Evolutionary conservation across 176 grass and related monocot genomes (phyloP), one percentile per base, ranked within the genome.

Genomic region (Neostapfia colusana): DNA sequence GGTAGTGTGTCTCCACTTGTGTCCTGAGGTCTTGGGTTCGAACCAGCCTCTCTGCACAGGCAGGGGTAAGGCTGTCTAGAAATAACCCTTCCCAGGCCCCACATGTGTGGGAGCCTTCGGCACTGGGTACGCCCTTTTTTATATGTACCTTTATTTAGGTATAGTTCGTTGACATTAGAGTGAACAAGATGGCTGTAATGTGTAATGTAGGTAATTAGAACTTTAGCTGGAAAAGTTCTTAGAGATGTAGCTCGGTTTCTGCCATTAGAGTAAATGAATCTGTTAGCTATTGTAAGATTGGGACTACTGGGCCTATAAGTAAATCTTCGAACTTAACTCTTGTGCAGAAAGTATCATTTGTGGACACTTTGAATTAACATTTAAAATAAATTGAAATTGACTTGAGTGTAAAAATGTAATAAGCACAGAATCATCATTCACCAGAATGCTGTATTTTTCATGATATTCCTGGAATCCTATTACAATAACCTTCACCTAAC

Each of bases 341-440:
- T 74, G 49, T 7, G 73, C 53, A 73, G 26, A 66, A 58, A 85
- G 36, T 66, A 38, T 73, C 65, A 11, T 67, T 49, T 43, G 45
- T 41, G 4, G 41, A 61, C 55, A 56, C 34, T 34, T 27, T 17
- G 11, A 55, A 24, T 68, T 74, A 10, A 14, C 15, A 21, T 17
- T 68, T 48, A 35, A 51, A 74, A 45, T 16, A 67, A 60, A 23
- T 39, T 70, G 9, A 82, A 56, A 20, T 67, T 11, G 0, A 16
- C 46, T 42, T 60, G 34, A 73, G 23, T 73, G 58, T 51, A 23
- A 17, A 31, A 67, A 28, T 75, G 8, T 54, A 61, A 1, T 31
- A 23, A 73, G 25, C 39, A 16, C 15, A 25, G 20, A 18, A 10
- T 82, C 77, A 31, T 1, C 31, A 31, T 31, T 31, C 31, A 11